These are phyloP conservation scores for Leccinellum luteum DNA, from an alignment of 768 basidiomycete genomes.

Conservation along the genomic window DNA sequence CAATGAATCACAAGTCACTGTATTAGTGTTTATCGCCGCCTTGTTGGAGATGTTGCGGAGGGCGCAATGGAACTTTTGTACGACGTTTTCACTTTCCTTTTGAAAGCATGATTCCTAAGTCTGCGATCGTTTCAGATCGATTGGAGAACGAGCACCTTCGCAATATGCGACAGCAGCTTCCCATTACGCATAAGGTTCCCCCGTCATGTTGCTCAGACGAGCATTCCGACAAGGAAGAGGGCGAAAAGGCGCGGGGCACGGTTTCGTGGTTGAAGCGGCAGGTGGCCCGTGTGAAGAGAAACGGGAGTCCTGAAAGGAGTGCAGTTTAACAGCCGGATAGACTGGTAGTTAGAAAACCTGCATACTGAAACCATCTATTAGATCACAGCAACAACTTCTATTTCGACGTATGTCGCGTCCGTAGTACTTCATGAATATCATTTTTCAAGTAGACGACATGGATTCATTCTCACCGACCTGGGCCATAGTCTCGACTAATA, in stretches of 20 bases:
- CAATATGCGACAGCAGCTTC: conserved; percentile 93
- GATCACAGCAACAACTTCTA: background rate
- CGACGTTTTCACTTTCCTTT: conserved; percentile 26
- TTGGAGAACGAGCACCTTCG: conserved; percentile 92
- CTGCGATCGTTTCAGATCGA: conserved; percentile 46
- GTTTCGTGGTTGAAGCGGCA: background rate
- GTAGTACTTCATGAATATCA: background rate
- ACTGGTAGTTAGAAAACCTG: background rate
- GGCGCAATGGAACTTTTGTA: conserved; percentile 91
- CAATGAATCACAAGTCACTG: conserved; percentile 43
- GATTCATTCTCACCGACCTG: no score
- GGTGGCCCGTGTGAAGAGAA: background rate
- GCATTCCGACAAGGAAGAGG: background rate
- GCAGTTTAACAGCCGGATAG: background rate
- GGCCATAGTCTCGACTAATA: background rate
- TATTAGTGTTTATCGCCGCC: conserved; percentile 67
- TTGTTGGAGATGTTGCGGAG: conserved; percentile 75
- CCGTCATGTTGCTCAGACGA: conserved; percentile 53
- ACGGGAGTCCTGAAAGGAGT: background rate
- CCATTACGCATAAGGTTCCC: conserved; percentile 81
- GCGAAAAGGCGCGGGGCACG: background rate
- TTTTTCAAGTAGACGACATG: background rate
- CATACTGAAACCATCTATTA: background rate
- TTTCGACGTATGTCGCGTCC: background rate
- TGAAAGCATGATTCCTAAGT: background rate